Conservation (phyloP, 768 basidiomycete genomes). For the Crucibulum laeve region DNA sequence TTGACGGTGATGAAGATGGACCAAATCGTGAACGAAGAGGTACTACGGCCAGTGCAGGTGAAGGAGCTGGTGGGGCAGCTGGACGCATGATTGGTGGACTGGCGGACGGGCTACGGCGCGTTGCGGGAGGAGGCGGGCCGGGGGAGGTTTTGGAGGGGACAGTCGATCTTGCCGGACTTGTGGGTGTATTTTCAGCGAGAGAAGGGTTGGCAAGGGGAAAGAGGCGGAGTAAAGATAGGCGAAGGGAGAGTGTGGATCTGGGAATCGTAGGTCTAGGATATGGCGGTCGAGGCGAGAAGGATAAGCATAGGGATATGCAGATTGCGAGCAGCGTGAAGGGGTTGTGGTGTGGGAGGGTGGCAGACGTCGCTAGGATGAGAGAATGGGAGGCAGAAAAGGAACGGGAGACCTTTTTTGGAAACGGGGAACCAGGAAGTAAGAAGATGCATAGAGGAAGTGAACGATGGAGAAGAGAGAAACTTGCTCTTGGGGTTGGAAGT, state of each 20-base stretch:
- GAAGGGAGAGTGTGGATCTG: constrained; percentile 42
- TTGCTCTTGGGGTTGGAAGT: constrained; percentile 24
- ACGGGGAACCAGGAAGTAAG: constrained; percentile 5
- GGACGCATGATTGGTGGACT: constrained; percentile 36
- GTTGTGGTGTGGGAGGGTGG: constrained; percentile 41
- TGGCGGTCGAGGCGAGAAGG: constrained; percentile 19
- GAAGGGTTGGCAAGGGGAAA: constrained; percentile 4
- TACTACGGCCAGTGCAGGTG: constrained; percentile 16
- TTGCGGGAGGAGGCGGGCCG: constrained; percentile 28
- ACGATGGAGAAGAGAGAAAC: constrained; percentile 13
- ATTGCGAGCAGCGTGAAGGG: constrained; percentile 33
- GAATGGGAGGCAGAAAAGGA: constrained; percentile 27
- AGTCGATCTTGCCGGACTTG: constrained; percentile 49
- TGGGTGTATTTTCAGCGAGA: constrained; percentile 33
- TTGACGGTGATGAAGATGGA: constrained; percentile 15
- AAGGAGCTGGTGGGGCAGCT: constrained; percentile 8
- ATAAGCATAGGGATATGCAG: constrained; percentile 22
- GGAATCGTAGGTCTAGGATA: constrained; percentile 34
- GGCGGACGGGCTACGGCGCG: constrained; percentile 21
- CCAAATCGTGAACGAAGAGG: constrained; percentile 13
- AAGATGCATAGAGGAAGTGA: constrained; percentile 9
- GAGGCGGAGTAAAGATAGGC: constrained; percentile 7
- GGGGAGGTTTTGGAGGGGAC: constrained; percentile 42
- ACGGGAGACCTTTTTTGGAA: constrained; percentile 2
- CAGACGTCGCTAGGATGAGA: constrained; percentile 30